These are phyloP conservation scores for Leccinum ponderosum DNA, from an alignment of 1,284 basidiomycete species.

Conservation along the genomic window DNA sequence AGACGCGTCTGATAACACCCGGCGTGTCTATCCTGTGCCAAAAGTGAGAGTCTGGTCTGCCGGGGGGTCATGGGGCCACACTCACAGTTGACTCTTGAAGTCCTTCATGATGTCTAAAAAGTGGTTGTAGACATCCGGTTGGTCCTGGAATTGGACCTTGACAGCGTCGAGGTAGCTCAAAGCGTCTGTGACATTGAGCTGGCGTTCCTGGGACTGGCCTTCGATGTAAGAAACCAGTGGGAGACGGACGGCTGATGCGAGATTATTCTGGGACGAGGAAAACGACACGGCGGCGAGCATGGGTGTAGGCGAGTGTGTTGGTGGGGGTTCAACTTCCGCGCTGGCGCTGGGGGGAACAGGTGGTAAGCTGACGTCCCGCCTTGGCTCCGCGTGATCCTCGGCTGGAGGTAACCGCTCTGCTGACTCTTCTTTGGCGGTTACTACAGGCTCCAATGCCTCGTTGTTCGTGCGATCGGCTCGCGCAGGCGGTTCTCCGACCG, in stretches of 20 bases:
- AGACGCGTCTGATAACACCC: slow-evolving; percentile 94
- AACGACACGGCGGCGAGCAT: slow-evolving; percentile 6
- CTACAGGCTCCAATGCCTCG: slow-evolving; percentile 5
- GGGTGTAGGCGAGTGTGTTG: slow-evolving; percentile 17
- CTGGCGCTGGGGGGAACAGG: slow-evolving; percentile 6
- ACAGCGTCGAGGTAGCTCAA: slow-evolving; percentile 92
- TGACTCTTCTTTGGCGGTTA: slow-evolving; percentile 7
- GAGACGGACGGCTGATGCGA: slow-evolving; percentile 12
- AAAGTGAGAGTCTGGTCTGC: slow-evolving; percentile 8
- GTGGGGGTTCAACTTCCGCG: background rate
- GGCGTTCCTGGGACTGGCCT: slow-evolving; percentile 40
- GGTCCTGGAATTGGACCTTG: slow-evolving; percentile 84
- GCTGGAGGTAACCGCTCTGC: slow-evolving; percentile 8
- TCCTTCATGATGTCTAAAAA: slow-evolving; percentile 99
- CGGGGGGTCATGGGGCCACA: slow-evolving; percentile 15
- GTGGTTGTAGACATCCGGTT: slow-evolving; percentile 91
- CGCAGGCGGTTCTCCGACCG: slow-evolving; percentile 16
- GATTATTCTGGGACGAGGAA: background rate
- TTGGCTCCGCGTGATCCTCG: slow-evolving; percentile 12
- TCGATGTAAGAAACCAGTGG: slow-evolving; percentile 27
- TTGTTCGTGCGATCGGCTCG: slow-evolving; percentile 11
- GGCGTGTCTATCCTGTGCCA: slow-evolving; percentile 90
- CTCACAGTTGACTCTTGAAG: slow-evolving; percentile 88
- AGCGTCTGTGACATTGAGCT: slow-evolving; percentile 86
- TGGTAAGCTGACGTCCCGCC: slow-evolving; percentile 22